Evolutionary conservation across 1,284 basidiomycete species (phyloP).

Genomic region (Sanghuangporus baumii): DNA sequence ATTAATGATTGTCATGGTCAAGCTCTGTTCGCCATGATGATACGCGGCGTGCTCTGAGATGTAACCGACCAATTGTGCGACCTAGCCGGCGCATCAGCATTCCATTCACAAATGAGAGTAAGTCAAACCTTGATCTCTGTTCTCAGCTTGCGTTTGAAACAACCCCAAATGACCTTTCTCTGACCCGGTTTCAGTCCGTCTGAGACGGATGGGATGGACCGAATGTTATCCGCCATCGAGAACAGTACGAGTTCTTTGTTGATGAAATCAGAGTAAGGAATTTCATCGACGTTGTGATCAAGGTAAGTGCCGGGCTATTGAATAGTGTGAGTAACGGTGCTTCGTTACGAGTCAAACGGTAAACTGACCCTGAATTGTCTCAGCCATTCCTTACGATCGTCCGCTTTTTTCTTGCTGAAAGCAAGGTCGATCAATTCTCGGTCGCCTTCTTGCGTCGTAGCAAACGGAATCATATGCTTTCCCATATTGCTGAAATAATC

Average conservation of each 20-base stretch:
- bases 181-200: slow-evolving; percentile 99
- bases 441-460: slow-evolving; percentile 77
- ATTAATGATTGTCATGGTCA: slow-evolving; percentile 88
- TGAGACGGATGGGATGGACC: slow-evolving; percentile 89
- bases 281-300: slow-evolving; percentile 83
- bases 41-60: slow-evolving; percentile 93
- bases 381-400: slow-evolving; percentile 98
- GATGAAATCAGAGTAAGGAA: slow-evolving; percentile 93
- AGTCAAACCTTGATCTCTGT: slow-evolving; percentile 79
- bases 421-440: slow-evolving; percentile 92
- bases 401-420: slow-evolving; percentile 99
- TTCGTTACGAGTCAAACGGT: not conserved
- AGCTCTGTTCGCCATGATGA: slow-evolving; percentile 91
- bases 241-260: slow-evolving; percentile 98
- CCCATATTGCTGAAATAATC: slow-evolving; percentile 92
- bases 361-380: slow-evolving; percentile 77
- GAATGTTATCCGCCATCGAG: slow-evolving; percentile 98
- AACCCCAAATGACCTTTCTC: slow-evolving; percentile 93
- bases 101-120: not conserved
- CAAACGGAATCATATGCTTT: slow-evolving; percentile 94
- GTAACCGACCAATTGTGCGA: slow-evolving; percentile 93
- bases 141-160: slow-evolving; percentile 92
- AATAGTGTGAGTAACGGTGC: slow-evolving; percentile 10
- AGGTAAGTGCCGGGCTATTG: slow-evolving; percentile 88
- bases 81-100: slow-evolving; percentile 37